A percentile compares a stretch with the other conserved stretches of the same genome.
phyloP scores from a whole-genome alignment of 768 basidiomycete genomes.

The Mycena haematopus region DNA sequence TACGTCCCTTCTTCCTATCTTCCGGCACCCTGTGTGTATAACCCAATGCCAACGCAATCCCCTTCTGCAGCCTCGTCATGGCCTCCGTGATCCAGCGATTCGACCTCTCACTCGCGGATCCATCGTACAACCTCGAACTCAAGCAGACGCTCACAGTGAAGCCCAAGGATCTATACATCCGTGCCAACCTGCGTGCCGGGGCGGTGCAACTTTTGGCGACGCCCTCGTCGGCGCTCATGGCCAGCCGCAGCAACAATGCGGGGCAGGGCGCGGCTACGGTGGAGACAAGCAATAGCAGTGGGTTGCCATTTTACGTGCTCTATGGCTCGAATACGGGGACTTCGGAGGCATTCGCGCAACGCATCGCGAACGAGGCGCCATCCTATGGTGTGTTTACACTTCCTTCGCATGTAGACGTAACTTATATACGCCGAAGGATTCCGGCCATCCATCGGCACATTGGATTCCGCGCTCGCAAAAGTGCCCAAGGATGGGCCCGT shows the following conservation, averaged over 20 bases:
- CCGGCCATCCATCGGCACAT: constrained; percentile 42
- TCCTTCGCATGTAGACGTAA: no score
- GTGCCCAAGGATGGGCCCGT: constrained; percentile 52
- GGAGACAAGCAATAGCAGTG: constrained; percentile 7
- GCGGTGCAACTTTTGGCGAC: constrained; percentile 27
- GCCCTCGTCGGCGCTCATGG: constrained; percentile 29
- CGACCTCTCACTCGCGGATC: constrained; percentile 50
- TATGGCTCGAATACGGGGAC: constrained; percentile 58
- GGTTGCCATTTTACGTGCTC: constrained; percentile 43
- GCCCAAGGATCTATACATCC: constrained; percentile 48
- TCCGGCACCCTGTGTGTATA: no score
- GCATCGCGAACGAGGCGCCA: constrained; percentile 46
- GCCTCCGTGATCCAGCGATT: constrained; percentile 52
- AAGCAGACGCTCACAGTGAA: constrained; percentile 56
- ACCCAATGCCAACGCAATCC: no score
- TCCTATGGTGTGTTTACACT: constrained; percentile 38
- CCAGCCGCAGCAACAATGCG: neutral
- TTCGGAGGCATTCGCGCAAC: constrained; percentile 54
- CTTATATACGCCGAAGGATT: constrained; percentile 39
- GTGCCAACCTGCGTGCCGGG: constrained; percentile 42
- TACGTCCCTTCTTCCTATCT: neutral
- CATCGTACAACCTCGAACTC: constrained; percentile 50
- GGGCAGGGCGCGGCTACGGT: no score
- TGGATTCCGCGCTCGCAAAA: constrained; percentile 45
- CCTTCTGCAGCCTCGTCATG: constrained; percentile 38